Percentiles rank a stretch among this genome's conserved stretches.
phyloP scores from a whole-genome alignment of 345 rosid species.

The Pelargonium nanum region DNA sequence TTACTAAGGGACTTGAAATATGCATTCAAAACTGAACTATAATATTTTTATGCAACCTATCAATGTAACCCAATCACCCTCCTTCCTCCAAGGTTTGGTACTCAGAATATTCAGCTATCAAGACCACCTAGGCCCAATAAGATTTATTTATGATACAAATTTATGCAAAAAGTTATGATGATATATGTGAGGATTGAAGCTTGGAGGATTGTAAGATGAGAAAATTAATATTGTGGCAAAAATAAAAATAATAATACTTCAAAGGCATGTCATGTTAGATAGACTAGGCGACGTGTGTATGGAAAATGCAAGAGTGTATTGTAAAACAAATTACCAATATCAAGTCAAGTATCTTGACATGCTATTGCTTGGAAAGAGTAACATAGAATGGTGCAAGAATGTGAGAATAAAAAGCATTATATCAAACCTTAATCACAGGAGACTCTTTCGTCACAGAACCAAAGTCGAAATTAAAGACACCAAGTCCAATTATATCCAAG shows the following conservation, averaged over 20 bases:
- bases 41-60: too few species aligned
- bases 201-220: not conserved
- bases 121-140: too few species aligned
- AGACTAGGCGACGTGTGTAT: not conserved
- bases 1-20: too few species aligned
- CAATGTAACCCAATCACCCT: too few species aligned
- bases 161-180: not conserved
- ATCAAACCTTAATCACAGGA: constrained; percentile 77
- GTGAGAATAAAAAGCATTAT: not conserved
- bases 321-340: not conserved
- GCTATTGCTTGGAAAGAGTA: not conserved
- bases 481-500: constrained; percentile 89
- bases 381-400: not conserved
- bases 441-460: constrained; percentile 92
- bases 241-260: too few species aligned
- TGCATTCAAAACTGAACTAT: too few species aligned
- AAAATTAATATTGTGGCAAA: not conserved
- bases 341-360: not conserved
- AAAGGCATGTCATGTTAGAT: not conserved
- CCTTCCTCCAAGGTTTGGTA: too few species aligned
- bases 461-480: constrained; percentile 87
- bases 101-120: too few species aligned
- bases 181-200: not conserved
- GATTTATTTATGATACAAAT: too few species aligned
- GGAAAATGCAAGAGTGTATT: not conserved